Evolutionary conservation across 257 asterid genomes (phyloP).

Genomic region (Datura wrightii): DNA sequence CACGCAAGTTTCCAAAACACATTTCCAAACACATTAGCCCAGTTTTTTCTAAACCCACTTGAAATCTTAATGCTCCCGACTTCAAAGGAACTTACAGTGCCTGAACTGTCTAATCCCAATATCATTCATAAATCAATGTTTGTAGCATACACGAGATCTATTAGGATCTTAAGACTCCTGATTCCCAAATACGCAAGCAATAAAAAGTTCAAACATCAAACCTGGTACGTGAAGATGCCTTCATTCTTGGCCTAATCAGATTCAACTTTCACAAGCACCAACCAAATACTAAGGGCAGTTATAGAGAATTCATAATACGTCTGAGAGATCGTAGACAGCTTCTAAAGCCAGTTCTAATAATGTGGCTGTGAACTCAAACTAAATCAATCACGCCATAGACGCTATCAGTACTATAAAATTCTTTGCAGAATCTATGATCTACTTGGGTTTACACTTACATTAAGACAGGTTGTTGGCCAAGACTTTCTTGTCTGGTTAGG

Average conservation of each 20-base stretch:
- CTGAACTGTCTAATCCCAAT: neutral
- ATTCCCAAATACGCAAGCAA: neutral
- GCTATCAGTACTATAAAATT: neutral
- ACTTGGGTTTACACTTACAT: neutral
- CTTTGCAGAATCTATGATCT: constrained; percentile 4
- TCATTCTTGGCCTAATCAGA: neutral
- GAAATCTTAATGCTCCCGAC: no score
- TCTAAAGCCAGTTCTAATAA: neutral
- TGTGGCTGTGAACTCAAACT: neutral
- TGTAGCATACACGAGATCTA: neutral
- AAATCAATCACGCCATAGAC: neutral
- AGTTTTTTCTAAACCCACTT: no score
- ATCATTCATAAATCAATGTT: neutral
- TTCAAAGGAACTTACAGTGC: neutral
- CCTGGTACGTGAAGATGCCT: neutral
- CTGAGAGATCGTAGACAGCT: neutral
- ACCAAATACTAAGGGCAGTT: neutral
- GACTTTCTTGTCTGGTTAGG: neutral
- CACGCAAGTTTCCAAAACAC: no score
- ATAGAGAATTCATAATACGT: neutral
- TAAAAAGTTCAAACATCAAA: neutral
- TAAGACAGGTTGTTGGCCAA: neutral
- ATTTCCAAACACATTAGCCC: no score
- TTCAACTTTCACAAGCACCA: neutral
- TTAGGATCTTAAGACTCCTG: neutral